phyloP scores from a whole-genome alignment of 2,329 filamentous ascomycete genomes.

The Periglandula ipomoeae region DNA sequence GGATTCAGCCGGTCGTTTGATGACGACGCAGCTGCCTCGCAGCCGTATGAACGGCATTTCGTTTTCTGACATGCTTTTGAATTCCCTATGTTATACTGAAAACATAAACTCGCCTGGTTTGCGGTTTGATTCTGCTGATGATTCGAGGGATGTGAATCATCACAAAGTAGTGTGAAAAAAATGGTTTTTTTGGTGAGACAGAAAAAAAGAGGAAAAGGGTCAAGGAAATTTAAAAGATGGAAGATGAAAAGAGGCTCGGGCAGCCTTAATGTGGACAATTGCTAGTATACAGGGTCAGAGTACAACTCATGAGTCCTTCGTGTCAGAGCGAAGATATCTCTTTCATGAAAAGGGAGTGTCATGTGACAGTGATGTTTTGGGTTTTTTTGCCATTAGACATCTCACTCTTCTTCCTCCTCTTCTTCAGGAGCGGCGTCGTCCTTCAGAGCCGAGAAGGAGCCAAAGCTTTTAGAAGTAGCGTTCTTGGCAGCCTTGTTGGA shows the following conservation, averaged over 20 bases:
- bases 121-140: not conserved
- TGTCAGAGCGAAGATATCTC: not conserved
- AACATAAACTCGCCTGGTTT: not conserved
- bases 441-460: conserved; percentile 41
- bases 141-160: not conserved
- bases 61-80: not conserved
- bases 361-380: not conserved
- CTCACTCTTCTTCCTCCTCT: conserved; percentile 43
- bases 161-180: no score
- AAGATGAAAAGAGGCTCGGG: not conserved
- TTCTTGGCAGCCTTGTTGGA: conserved; percentile 22
- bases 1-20: not conserved
- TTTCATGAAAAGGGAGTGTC: not conserved
- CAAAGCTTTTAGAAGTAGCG: conserved; percentile 27
- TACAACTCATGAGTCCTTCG: not conserved
- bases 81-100: not conserved
- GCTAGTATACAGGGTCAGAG: conserved; percentile 5
- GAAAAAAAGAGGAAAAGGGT: not conserved
- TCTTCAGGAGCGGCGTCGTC: conserved; percentile 31
- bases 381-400: conserved; percentile 30
- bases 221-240: not conserved
- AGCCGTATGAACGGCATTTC: not conserved
- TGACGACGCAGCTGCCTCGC: not conserved
- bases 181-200: not conserved
- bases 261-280: not conserved